phyloP scores from a whole-genome alignment of 1,284 basidiomycete species.

The Cutaneotrichosporon cavernicola region DNA sequence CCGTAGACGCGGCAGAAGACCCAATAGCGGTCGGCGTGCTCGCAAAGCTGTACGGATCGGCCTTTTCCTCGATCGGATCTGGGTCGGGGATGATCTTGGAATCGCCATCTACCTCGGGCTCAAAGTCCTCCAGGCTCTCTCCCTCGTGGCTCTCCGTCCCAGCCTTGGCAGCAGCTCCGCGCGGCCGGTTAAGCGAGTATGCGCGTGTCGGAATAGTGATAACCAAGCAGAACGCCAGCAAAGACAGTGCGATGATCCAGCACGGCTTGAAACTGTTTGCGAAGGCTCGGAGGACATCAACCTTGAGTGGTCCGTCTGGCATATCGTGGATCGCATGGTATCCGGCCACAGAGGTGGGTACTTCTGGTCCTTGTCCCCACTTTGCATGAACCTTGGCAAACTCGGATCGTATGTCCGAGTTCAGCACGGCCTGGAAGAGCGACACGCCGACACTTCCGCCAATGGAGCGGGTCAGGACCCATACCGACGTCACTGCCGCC shows the following conservation, averaged over 20 bases:
- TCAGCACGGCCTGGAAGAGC: slow-evolving; percentile 43
- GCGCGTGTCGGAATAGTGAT: slow-evolving; percentile 22
- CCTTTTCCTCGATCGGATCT: background rate
- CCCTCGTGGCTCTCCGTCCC: background rate
- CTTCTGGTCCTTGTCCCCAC: slow-evolving; percentile 35
- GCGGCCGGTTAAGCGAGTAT: slow-evolving; percentile 17
- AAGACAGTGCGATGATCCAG: slow-evolving; percentile 14
- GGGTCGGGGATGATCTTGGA: background rate
- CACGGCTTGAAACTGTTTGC: slow-evolving; percentile 39
- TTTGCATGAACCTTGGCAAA: slow-evolving; percentile 36
- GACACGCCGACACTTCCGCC: slow-evolving; percentile 40
- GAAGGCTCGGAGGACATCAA: slow-evolving; percentile 40
- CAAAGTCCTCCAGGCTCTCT: slow-evolving; percentile 39
- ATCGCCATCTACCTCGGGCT: background rate
- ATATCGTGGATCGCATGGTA: slow-evolving; percentile 42
- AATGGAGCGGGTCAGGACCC: slow-evolving; percentile 37
- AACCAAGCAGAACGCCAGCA: slow-evolving; percentile 16
- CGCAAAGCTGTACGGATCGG: background rate
- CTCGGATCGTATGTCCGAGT: slow-evolving; percentile 37
- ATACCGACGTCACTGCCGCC: slow-evolving; percentile 47
- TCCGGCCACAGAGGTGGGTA: slow-evolving; percentile 36
- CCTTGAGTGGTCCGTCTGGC: slow-evolving; percentile 31
- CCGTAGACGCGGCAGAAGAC: background rate
- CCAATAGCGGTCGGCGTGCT: background rate
- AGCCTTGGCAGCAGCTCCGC: background rate